These are phyloP conservation scores for Aspergillus brasiliensis DNA, from an alignment of 2,329 filamentous ascomycete genomes.

Conservation along the genomic window DNA sequence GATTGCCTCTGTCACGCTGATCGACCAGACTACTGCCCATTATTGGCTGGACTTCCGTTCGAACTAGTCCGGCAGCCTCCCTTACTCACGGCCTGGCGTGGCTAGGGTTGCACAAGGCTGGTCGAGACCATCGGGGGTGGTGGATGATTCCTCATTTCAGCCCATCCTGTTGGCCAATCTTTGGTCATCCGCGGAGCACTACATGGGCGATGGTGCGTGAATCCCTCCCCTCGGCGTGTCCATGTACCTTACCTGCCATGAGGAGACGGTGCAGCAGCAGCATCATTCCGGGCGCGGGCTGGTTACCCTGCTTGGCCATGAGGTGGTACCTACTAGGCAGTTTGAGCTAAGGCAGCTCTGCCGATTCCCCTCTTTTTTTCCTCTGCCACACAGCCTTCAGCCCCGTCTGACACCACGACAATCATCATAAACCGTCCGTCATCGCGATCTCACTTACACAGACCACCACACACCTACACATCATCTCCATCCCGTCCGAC, in stretches of 20 bases:
- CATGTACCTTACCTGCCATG: neutral
- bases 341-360: neutral
- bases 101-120: conserved; percentile 1
- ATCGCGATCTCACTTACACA: neutral
- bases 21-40: neutral
- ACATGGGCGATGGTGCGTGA: neutral
- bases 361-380: neutral
- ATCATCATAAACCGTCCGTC: neutral
- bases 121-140: neutral
- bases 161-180: neutral
- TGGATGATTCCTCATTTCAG: neutral
- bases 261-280: neutral
- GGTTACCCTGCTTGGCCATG: neutral
- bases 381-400: neutral
- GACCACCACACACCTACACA: neutral
- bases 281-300: no score
- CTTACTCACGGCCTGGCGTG: neutral
- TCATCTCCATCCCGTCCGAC: no score
- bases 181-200: neutral
- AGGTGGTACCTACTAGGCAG: neutral
- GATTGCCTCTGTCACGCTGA: neutral
- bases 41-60: neutral
- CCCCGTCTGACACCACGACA: neutral
- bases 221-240: neutral
- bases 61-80: neutral